Percentiles rank a stretch among this genome's conserved stretches.
These are phyloP conservation scores for Miscanthus lutarioriparius DNA, from an alignment of 176 grass and related monocot species.

Conservation along the genomic window DNA sequence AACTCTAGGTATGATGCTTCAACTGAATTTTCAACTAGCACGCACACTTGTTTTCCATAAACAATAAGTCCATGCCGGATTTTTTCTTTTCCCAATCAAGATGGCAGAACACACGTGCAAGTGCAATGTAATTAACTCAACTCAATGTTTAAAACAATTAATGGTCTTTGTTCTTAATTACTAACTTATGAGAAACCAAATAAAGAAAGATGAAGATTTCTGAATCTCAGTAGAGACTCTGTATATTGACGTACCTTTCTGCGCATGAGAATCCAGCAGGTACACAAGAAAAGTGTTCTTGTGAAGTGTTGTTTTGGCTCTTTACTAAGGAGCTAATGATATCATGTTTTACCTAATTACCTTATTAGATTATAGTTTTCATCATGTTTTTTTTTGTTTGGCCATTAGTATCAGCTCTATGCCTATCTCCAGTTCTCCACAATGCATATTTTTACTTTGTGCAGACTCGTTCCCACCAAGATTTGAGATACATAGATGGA, in stretches of 20 bases:
- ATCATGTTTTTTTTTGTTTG: neutral
- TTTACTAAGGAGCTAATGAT: neutral
- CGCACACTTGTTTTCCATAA: constrained; percentile 2
- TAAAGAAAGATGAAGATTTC: neutral
- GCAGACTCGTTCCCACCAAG: neutral
- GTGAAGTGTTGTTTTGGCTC: neutral
- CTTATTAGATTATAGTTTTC: neutral
- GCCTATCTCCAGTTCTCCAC: neutral
- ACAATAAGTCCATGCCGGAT: neutral
- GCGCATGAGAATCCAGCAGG: neutral
- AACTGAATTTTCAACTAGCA: neutral
- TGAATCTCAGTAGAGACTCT: neutral
- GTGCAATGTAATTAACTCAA: constrained; percentile 12
- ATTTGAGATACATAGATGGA: neutral
- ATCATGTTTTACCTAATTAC: neutral
- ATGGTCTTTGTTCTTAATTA: neutral
- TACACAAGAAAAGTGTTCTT: neutral
- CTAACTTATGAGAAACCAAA: neutral
- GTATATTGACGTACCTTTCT: neutral
- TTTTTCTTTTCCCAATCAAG: neutral
- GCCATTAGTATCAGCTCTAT: neutral
- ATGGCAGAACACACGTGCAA: constrained; percentile 28
- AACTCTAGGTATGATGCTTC: constrained; percentile 41
- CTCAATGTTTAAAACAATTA: constrained; percentile 3
- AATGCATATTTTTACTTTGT: neutral